Percentiles rank a stretch among this genome's conserved stretches.
Evolutionary conservation across 2,329 filamentous ascomycete genomes (phyloP).

Genomic region (Pseudogymnoascus sp.): DNA sequence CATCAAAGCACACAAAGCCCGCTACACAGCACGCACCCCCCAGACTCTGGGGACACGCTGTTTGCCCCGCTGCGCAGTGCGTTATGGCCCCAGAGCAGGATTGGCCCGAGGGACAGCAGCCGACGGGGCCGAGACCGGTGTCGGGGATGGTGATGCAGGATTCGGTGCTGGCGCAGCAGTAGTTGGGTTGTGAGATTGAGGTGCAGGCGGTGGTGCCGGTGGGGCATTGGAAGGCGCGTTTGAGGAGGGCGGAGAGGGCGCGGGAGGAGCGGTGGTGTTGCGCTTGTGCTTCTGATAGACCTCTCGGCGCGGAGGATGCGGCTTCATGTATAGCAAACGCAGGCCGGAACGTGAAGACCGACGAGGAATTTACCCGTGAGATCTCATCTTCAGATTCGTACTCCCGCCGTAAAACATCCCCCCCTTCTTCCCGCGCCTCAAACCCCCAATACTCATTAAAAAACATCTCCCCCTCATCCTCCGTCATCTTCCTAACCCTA

Average conservation of each 20-base stretch:
- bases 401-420: conserved; percentile 13
- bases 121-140: conserved; percentile 56
- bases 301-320: conserved; percentile 6
- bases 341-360: conserved; percentile 33
- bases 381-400: conserved; percentile 18
- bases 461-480: conserved; percentile 65
- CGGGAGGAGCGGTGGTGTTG: background rate
- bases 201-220: conserved; percentile 55
- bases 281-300: background rate
- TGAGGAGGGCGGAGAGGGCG: conserved; percentile 40
- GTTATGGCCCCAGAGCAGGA: conserved; percentile 56
- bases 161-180: conserved; percentile 61
- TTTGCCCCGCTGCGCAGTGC: conserved; percentile 50
- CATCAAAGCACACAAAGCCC: conserved; percentile 58
- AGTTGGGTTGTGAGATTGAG: conserved; percentile 55
- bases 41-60: conserved; percentile 52
- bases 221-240: conserved; percentile 58
- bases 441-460: conserved; percentile 52
- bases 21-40: conserved; percentile 71
- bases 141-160: conserved; percentile 57
- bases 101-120: conserved; percentile 62
- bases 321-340: conserved; percentile 43
- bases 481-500: conserved; percentile 63
- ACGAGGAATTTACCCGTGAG: conserved; percentile 18
- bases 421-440: conserved; percentile 12